Base-by-base conservation (phyloP, 352 stramenopile species). In the Thalassiosira oceanica region DNA sequence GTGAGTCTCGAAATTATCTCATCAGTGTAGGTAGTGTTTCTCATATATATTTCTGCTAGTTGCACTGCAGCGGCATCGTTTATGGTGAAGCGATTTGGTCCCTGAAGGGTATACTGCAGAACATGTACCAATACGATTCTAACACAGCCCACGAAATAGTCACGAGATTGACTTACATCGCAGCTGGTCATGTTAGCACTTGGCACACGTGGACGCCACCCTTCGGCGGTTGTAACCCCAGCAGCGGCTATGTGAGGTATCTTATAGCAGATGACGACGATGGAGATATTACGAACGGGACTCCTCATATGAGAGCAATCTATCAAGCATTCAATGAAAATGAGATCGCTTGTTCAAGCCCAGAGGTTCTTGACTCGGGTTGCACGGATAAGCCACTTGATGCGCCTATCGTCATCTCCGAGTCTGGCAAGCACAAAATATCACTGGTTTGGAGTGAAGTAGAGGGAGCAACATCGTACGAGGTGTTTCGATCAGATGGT, bases 21-120 rank as follows among this genome's bases (percentile, higher is more conserved):
- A n/a, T n/a, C n/a, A n/a, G n/a, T n/a, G n/a, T n/a, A n/a, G n/a
- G n/a, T n/a, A n/a, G n/a, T n/a, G n/a, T n/a, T n/a, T n/a, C n/a
- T n/a, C n/a, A n/a, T n/a, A n/a, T n/a, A n/a, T n/a, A n/a, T n/a
- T n/a, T n/a, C n/a, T n/a, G n/a, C n/a, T n/a, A n/a, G n/a, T n/a
- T n/a, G n/a, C 53, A 61, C 28, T 64, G 43, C 16, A 35, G 36
- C 13, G 57, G 57, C 1, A 7, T 43, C 44, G 57, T 72, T 15
- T 72, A 61, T 35, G 55, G 35, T 16, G 49, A 69, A 44, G 49
- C 60, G 37, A 24, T 72, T n/a, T 72, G 61, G 61, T 61, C 49
- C 1, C 2, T 72, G 53, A 13, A 72, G 63, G 27, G 24, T 50
- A n/a, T 8, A 29, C 24, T 45, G 54, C 20, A 50, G 37, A 60